phyloP scores from a whole-genome alignment of 495 filamentous ascomycete species.

The Alectoria sarmentosa region DNA sequence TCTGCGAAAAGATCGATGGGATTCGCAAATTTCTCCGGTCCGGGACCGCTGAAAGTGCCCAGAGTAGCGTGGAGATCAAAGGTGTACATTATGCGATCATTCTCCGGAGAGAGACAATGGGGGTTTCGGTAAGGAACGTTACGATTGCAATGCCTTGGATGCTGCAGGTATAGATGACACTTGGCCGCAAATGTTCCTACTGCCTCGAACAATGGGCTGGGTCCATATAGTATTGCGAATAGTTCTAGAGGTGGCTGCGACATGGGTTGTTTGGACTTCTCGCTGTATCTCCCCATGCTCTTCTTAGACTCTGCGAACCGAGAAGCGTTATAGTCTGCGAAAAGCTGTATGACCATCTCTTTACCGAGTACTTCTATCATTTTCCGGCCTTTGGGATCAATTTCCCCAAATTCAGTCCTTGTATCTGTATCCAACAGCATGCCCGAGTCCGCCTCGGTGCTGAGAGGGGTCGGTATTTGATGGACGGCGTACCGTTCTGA shows the following conservation, averaged over 20 bases:
- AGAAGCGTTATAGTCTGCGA: not conserved
- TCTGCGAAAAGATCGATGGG: constrained; percentile 21
- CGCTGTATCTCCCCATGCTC: not conserved
- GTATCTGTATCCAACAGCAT: not conserved
- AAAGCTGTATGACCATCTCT: not conserved
- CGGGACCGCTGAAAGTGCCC: not conserved
- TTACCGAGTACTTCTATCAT: not conserved
- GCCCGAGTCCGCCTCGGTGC: not conserved
- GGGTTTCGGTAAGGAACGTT: constrained; percentile 40
- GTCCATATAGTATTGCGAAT: constrained; percentile 17
- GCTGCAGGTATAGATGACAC: constrained; percentile 31
- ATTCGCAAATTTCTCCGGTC: not conserved
- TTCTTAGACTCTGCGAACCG: not conserved
- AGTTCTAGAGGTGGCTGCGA: not conserved
- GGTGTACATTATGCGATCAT: not conserved
- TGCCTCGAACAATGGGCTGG: constrained; percentile 5
- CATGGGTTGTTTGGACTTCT: not conserved
- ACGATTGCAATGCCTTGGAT: constrained; percentile 30
- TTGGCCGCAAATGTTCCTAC: constrained; percentile 19
- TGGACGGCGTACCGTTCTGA: not conserved
- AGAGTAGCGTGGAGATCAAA: not conserved
- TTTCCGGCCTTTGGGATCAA: not conserved
- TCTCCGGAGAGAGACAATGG: constrained; percentile 32
- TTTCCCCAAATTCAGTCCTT: not conserved
- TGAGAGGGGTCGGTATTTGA: not conserved